Base-by-base conservation (phyloP, 345 rosid species). In the Eucalyptus polyanthemos region DNA sequence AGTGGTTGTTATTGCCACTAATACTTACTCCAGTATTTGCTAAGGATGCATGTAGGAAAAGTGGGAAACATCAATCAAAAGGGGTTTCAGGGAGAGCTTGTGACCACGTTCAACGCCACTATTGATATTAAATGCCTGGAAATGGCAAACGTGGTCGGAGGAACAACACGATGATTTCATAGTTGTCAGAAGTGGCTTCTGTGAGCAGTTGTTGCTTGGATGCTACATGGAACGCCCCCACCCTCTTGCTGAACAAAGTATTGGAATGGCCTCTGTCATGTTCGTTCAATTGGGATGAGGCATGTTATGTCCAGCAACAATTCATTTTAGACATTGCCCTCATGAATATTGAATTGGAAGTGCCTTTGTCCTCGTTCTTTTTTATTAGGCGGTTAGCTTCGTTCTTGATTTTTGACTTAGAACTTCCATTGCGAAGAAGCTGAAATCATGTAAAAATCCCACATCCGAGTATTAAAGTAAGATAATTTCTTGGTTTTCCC, bases 21-120 rank as follows among this genome's bases (percentile, higher is more conserved):
- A 4, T 5, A 40, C 40, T 40, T 4, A 40, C 40, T 40, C 40
- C 1, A 40, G 5, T 4, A 40, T 40, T 4, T 40, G 40, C 5
- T 40, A 4, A 40, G 40, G 40, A 40, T 40, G 40, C 40, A 4
- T 40, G 40, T 1, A 40, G 40, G 40, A 40, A 40, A 40, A 40
- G 40, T 1, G 1, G 40, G 40, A 40, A 40, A 40, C 1, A 40
- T 40, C 40, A 40, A 40, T 40, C 40, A 1, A 40, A 40, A 1
- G 5, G 72, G 34, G 34, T 29, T 62, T 25, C 14, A 27, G 9
- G 15, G 5, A 60, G 31, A 27, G 31, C 8, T n/a, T 3, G 34
- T 14, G 76, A 29, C 37, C 9, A 0, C 1, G 14, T 8, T 0
- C 17, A 3, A n/a, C n/a, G n/a, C n/a, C n/a, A 65, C 76, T 14